Evolutionary conservation across 2,329 filamentous ascomycete genomes (phyloP), one percentile per base, ranked within the genome.

Genomic region (Teratosphaeria epicoccoides): DNA sequence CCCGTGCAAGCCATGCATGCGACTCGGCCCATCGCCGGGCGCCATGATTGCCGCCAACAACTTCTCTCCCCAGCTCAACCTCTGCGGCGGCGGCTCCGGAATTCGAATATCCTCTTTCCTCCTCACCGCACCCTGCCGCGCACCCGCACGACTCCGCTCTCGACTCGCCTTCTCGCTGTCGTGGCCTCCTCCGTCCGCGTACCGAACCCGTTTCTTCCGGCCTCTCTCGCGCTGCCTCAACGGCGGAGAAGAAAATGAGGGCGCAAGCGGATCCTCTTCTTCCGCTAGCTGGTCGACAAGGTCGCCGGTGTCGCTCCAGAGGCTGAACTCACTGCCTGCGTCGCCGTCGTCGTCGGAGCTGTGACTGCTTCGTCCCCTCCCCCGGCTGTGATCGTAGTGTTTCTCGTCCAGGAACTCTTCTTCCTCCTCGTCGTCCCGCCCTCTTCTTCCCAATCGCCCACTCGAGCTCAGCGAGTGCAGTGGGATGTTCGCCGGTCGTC

Each of bases 291-390:
- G 91, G 74, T 96, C 91, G 65, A 88, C 88, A 63, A 97, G 81
- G 71, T 97, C 93, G 66, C 89, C 91, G 44, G 91, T 95, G 70
- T 96, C 89, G 66, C 87, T 90, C 89, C 88, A 96, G 62, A 87
- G 82, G 53, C 84, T 88, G 70, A 87, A 87, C 63, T 85, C 81
- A 55, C 82, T 85, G 68, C 76, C 76, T 55, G 69, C 58, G 48
- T 58, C 56, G 56, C 58, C 56, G 49, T 55, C 49, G 51, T 57
- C 55, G 43, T 49, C 28, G 33, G 43, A 22, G 40, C 29, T 28
- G 56, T 47, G 59, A 47, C 53, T 57, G 37, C 59, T 62, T 40
- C 58, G 56, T 72, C 72, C 64, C 68, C 73, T 65, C 63, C 65
- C 66, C 73, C 74, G 49, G 62, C 73, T 71, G 10, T 46, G 10